Percentiles rank a stretch among this genome's conserved stretches.
Evolutionary conservation across 371 early-diverging fungal genomes (phyloP).

Genomic region (Rhizopus delemar): DNA sequence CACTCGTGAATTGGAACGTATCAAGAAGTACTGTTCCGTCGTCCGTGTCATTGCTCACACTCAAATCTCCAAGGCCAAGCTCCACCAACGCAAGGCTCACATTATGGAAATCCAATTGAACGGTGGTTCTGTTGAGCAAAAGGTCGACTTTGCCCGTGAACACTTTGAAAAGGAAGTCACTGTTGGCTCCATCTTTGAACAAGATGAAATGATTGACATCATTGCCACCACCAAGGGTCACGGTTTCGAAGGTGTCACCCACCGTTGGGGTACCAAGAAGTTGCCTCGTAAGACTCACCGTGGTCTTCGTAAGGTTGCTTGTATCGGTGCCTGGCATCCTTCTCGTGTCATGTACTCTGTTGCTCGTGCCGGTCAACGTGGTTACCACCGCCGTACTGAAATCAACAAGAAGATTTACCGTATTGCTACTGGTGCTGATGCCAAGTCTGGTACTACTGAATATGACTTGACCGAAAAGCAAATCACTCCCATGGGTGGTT

Average conservation of each 20-base stretch:
- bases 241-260: slow-evolving; percentile 99
- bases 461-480: slow-evolving; percentile 98
- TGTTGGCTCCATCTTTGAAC: slow-evolving; percentile 90
- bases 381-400: slow-evolving; percentile 99
- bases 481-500: slow-evolving; percentile 99
- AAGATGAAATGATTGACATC: slow-evolving; percentile 99
- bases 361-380: slow-evolving; percentile 99
- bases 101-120: slow-evolving; percentile 99
- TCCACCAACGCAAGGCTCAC: slow-evolving; percentile 99
- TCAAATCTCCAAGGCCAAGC: slow-evolving; percentile 92
- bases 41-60: slow-evolving; percentile 99
- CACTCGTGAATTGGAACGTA: slow-evolving; percentile 91
- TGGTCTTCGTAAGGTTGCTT: slow-evolving; percentile 99
- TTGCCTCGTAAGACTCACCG: slow-evolving; percentile 99
- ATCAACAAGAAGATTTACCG: slow-evolving; percentile 99
- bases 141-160: slow-evolving; percentile 97
- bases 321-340: slow-evolving; percentile 99
- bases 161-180: slow-evolving; percentile 98
- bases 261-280: slow-evolving; percentile 99
- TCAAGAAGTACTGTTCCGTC: slow-evolving; percentile 98
- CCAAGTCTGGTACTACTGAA: slow-evolving; percentile 91
- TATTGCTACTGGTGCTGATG: slow-evolving; percentile 91
- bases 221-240: slow-evolving; percentile 99
- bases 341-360: slow-evolving; percentile 99
- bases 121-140: slow-evolving; percentile 97